Evolutionary conservation across 2,329 filamentous ascomycete species (phyloP).

Genomic region (Nectriaceae sp.): DNA sequence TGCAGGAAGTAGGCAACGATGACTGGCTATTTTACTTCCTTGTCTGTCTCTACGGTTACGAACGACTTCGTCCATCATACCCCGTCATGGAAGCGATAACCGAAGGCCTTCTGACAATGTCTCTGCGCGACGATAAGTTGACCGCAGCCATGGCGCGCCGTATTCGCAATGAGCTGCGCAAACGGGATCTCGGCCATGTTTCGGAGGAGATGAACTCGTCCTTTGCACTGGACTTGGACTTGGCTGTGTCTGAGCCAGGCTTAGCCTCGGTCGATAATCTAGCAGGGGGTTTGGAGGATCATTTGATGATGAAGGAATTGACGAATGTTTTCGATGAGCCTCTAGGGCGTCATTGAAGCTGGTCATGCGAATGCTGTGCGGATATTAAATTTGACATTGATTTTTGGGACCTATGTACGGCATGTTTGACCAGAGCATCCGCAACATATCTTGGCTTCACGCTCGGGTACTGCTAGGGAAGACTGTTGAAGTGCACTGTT

Average conservation of each 20-base stretch:
- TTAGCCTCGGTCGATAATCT: background rate
- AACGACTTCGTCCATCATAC: constrained; percentile 8
- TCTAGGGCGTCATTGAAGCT: no score
- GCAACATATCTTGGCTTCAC: no score
- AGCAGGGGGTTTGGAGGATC: background rate
- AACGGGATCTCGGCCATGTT: background rate
- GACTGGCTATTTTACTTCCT: constrained; percentile 37
- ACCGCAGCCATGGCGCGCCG: background rate
- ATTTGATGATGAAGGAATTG: constrained; percentile 2
- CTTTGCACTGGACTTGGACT: background rate
- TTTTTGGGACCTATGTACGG: no score
- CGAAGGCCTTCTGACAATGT: background rate
- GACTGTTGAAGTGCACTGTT: no score
- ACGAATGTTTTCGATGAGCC: background rate
- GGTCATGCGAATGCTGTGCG: no score
- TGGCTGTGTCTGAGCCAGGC: background rate
- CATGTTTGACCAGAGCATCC: no score
- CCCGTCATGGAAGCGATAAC: background rate
- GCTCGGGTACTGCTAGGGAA: no score
- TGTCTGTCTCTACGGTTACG: constrained; percentile 38
- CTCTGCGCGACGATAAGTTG: background rate
- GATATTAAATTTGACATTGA: no score
- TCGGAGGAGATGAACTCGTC: background rate
- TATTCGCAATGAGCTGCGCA: background rate
- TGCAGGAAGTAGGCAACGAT: constrained; percentile 27